Conservation (phyloP, 2,329 filamentous ascomycete species). For the Tothia fuscella region DNA sequence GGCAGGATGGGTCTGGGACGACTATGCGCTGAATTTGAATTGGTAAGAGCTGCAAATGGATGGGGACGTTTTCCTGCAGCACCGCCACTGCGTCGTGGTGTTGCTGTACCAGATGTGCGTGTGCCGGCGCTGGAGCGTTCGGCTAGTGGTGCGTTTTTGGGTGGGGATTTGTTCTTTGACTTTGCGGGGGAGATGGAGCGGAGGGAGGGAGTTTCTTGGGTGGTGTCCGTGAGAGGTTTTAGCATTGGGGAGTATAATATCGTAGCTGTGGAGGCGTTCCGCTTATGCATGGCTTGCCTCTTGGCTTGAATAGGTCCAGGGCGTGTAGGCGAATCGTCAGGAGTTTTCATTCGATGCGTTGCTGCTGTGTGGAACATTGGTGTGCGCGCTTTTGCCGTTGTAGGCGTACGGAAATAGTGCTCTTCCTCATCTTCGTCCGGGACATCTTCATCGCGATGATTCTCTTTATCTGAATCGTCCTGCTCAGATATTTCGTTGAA, state of each 20-base stretch:
- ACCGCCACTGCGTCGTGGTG: constrained; percentile 21
- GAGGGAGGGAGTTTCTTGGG: constrained; percentile 28
- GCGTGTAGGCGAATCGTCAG: constrained; percentile 1
- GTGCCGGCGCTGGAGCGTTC: background rate
- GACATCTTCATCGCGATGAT: constrained; percentile 20
- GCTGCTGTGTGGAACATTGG: constrained; percentile 13
- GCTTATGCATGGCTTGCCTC: constrained; percentile 40
- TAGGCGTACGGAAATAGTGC: constrained; percentile 21
- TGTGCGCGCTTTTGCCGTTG: constrained; percentile 20
- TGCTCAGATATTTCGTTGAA: background rate
- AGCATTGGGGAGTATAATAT: constrained; percentile 68
- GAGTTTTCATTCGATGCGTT: background rate
- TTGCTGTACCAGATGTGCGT: background rate
- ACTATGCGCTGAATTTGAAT: constrained; percentile 15
- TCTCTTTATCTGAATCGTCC: constrained; percentile 3
- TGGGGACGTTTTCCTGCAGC: constrained; percentile 3
- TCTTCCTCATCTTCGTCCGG: constrained; percentile 27
- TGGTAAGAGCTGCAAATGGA: background rate
- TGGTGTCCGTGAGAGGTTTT: constrained; percentile 29
- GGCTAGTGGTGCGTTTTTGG: constrained; percentile 15
- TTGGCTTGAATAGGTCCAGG: no score
- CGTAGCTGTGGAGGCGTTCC: constrained; percentile 70
- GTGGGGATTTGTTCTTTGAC: background rate
- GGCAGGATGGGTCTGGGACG: constrained; percentile 46
- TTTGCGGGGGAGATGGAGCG: constrained; percentile 18